phyloP scores from a whole-genome alignment of 2,329 filamentous ascomycete genomes.

The Hymenoscyphus fraxineus region DNA sequence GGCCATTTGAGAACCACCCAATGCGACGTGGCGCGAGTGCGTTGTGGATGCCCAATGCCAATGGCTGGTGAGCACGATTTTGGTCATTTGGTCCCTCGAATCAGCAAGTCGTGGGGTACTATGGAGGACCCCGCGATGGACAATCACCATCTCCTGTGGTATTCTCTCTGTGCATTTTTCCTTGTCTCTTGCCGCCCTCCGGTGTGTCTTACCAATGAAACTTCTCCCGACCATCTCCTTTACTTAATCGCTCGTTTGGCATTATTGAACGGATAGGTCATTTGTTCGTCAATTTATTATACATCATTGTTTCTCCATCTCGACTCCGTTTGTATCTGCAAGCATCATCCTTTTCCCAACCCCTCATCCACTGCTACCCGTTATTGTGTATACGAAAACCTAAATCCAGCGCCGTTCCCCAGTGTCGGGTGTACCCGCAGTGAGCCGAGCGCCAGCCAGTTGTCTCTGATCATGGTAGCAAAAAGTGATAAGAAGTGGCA shows the following conservation, averaged over 20 bases:
- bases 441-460: constrained; percentile 25
- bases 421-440: constrained; percentile 30
- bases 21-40: constrained; percentile 33
- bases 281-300: constrained; percentile 18
- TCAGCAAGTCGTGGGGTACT: constrained; percentile 28
- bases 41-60: constrained; percentile 30
- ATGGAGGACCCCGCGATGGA: constrained; percentile 12
- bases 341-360: constrained; percentile 13
- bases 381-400: constrained; percentile 15
- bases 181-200: constrained; percentile 11
- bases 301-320: constrained; percentile 18
- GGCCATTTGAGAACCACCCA: constrained; percentile 18
- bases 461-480: constrained; percentile 23
- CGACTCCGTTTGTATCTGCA: constrained; percentile 16
- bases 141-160: constrained; percentile 10
- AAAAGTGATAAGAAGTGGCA: constrained; percentile 26
- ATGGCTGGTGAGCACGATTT: constrained; percentile 30
- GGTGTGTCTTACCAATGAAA: constrained; percentile 23
- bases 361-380: constrained; percentile 11
- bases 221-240: constrained; percentile 11
- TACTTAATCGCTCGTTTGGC: constrained; percentile 17
- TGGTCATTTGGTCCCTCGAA: constrained; percentile 28
- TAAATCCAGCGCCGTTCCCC: constrained; percentile 6
- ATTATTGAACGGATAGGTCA: constrained; percentile 19
- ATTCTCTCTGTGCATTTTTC: constrained; percentile 12